Percentiles rank a stretch among this genome's conserved stretches.
phyloP scores from a whole-genome alignment of 352 stramenopile species.

The Phytophthora citrophthora region DNA sequence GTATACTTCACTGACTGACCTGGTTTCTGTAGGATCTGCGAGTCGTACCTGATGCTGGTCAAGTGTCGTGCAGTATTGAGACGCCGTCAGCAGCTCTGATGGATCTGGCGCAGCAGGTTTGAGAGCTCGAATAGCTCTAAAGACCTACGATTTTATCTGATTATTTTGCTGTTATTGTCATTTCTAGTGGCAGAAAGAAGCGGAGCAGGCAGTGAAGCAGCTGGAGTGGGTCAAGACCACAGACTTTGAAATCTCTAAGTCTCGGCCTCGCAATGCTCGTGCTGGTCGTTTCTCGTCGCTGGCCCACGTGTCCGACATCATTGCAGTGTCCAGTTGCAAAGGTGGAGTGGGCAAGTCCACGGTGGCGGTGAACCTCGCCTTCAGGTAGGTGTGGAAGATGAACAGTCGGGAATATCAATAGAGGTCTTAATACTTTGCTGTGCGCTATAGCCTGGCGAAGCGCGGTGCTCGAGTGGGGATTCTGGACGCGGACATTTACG shows the following conservation, averaged over 20 bases:
- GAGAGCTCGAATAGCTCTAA: not conserved
- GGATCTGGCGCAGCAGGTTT: conserved; percentile 72
- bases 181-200: conserved; percentile 73
- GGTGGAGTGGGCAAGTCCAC: conserved; percentile 99
- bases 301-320: conserved; percentile 87
- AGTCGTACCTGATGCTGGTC: conserved; percentile 46
- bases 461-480: conserved; percentile 95
- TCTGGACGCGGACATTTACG: conserved; percentile 99
- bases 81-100: conserved; percentile 69
- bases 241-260: conserved; percentile 68
- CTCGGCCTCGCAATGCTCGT: conserved; percentile 68
- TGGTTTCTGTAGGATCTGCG: conserved; percentile 50
- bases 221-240: conserved; percentile 82
- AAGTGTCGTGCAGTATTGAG: conserved; percentile 81
- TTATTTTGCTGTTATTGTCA: not conserved
- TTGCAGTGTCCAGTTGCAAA: conserved; percentile 94
- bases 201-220: conserved; percentile 47
- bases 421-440: not conserved
- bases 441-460: conserved; percentile 74
- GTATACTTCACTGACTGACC: not conserved
- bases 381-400: conserved; percentile 49
- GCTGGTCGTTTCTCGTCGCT: conserved; percentile 79
- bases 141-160: not conserved
- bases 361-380: conserved; percentile 98
- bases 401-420: not conserved